Evolutionary conservation across 1,284 basidiomycete genomes (phyloP), one percentile per base, ranked within the genome.

Genomic region (Cutaneotrichosporon mucoides): DNA sequence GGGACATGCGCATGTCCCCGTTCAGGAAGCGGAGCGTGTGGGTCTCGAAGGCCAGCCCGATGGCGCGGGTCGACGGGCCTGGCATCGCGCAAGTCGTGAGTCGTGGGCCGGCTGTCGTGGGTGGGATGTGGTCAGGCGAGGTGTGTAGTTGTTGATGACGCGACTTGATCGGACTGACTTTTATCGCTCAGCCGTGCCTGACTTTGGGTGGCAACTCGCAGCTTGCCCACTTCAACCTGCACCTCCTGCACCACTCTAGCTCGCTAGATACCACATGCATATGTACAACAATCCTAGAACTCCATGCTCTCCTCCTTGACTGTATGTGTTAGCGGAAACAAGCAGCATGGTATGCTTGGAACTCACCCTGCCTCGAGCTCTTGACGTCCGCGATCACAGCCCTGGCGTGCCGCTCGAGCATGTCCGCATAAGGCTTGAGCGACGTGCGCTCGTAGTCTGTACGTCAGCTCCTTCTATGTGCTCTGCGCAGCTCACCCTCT

Each of bases 371-470:
- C 8, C 6, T 13, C 10, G 13, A 35, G 38, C 37, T 12, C 45
- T 42, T 52, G 16, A 53, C 73, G 60, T 80, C 82, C 51, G 73
- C 71, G 56, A 83, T 66, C 13, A 84, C 68, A 2, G 67, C 79
- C 12, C 77, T 66, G 15, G 80, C 78, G 62, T 97, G 90, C 69
- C 82, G 83, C 63, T 98, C 90, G 63, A 99, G 80, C 81, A 96
- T 84, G 52, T 94, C 89, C 41, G 99, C 87, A 70, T 93, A 98
- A 3, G 89, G 89, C 70, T 86, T 89, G 63, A 99, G 78, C 38
- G 80, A 80, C 35, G 83, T 84, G 45, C 79, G 73, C 38, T 81
- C 78, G 78, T 81, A 84, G 38, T 79, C 78, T 73, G 67, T 37
- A 2, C 6, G 55, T 56, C n/a, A 57, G 55, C 41, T 34, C 6